A percentile compares a stretch with the other conserved stretches of the same genome.
These are phyloP conservation scores for Auricularia cornea DNA, from an alignment of 768 basidiomycete species.

Conservation along the genomic window DNA sequence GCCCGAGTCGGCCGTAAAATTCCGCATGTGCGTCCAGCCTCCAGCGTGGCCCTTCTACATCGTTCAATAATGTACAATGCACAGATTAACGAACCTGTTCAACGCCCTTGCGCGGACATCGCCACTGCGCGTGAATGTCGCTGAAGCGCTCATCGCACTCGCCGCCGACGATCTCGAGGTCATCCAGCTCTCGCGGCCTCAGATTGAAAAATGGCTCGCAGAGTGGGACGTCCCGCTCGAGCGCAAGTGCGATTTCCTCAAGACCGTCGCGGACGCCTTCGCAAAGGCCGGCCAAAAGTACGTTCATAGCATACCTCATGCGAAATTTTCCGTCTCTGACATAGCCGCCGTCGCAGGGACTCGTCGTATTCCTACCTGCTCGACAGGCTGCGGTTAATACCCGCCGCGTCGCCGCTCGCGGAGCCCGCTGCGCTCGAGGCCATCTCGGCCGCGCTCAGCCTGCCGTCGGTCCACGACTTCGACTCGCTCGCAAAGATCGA, in stretches of 20 bases:
- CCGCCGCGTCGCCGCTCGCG: slow-evolving; percentile 42
- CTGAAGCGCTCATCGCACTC: slow-evolving; percentile 49
- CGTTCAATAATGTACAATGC: slow-evolving; percentile 4
- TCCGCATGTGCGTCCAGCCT: slow-evolving; percentile 56
- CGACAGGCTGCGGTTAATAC: slow-evolving; percentile 52
- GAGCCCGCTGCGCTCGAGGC: slow-evolving; percentile 48
- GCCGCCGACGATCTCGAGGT: slow-evolving; percentile 59
- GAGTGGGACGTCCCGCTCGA: slow-evolving; percentile 63
- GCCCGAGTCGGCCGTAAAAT: slow-evolving; percentile 52
- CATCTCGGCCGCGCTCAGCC: slow-evolving; percentile 56
- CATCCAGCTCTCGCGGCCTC: slow-evolving; percentile 48
- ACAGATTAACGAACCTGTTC: slow-evolving; percentile 74
- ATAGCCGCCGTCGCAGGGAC: slow-evolving; percentile 29
- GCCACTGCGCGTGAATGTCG: slow-evolving; percentile 53
- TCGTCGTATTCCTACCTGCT: slow-evolving; percentile 58
- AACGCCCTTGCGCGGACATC: slow-evolving; percentile 65
- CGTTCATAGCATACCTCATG: slow-evolving; percentile 18
- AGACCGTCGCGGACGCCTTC: slow-evolving; percentile 52
- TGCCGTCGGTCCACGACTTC: slow-evolving; percentile 68
- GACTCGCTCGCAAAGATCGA: slow-evolving; percentile 73
- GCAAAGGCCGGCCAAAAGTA: slow-evolving; percentile 51
- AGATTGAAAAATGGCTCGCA: slow-evolving; percentile 68
- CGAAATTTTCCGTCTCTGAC: not conserved
- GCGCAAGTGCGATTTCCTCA: slow-evolving; percentile 59
- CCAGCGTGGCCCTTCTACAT: not conserved